phyloP scores from a whole-genome alignment of 2,329 filamentous ascomycete species.

The Venturia pyrina region DNA sequence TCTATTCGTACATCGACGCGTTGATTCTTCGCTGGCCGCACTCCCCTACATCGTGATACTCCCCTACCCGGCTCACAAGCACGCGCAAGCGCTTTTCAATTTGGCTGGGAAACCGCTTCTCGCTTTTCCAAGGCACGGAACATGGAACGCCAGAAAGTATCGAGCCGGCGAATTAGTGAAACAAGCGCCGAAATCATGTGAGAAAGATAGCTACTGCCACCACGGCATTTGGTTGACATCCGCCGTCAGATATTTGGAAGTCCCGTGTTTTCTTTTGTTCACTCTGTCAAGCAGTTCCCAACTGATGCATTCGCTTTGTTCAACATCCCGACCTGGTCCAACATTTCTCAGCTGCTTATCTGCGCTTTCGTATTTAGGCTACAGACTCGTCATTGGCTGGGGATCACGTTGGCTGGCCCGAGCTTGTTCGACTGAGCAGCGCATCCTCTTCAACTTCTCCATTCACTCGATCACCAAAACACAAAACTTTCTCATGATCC shows the following conservation, averaged over 20 bases:
- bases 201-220: background rate
- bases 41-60: background rate
- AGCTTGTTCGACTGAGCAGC: background rate
- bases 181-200: slow-evolving; percentile 7
- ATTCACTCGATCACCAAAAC: background rate
- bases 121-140: background rate
- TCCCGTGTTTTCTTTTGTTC: background rate
- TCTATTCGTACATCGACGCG: background rate
- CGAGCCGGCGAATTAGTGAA: slow-evolving; percentile 4
- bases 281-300: background rate
- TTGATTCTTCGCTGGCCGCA: slow-evolving; percentile 4
- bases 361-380: slow-evolving; percentile 3
- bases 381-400: background rate
- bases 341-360: background rate
- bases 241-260: background rate
- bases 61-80: background rate
- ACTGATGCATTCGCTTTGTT: background rate
- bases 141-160: background rate
- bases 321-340: background rate
- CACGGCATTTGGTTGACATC: background rate
- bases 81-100: background rate
- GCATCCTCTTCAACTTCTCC: background rate
- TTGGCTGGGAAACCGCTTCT: background rate
- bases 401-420: background rate
- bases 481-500: slow-evolving; percentile 1